Evolutionary conservation across 2,329 filamentous ascomycete genomes (phyloP).

Genomic region (Talaromyces sp.): DNA sequence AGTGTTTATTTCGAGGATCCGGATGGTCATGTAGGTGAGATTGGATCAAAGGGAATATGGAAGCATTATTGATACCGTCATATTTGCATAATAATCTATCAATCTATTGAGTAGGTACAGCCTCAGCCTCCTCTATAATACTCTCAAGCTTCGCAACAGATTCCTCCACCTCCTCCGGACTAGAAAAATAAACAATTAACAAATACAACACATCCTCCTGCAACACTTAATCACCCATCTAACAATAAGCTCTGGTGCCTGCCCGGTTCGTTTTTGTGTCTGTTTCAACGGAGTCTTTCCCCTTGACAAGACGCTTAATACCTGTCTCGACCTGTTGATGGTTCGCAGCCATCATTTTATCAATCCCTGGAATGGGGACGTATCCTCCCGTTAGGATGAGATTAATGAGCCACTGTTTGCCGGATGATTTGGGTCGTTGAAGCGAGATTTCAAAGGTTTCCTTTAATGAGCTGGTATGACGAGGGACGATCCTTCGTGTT

Average conservation of each 20-base stretch:
- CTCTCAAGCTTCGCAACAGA: conserved; percentile 15
- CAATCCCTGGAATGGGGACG: not conserved
- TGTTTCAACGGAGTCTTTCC: not conserved
- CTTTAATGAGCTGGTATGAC: too few species aligned
- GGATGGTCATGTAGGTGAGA: conserved; percentile 34
- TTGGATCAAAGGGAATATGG: conserved; percentile 33
- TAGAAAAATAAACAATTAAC: conserved; percentile 53
- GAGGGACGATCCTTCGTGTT: not conserved
- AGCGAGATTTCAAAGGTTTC: not conserved
- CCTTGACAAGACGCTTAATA: not conserved
- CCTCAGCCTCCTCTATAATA: not conserved
- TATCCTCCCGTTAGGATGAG: not conserved
- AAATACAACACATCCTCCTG: conserved; percentile 51
- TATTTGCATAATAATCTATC: not conserved
- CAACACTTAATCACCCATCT: not conserved
- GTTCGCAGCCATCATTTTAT: not conserved
- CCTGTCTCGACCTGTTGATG: not conserved
- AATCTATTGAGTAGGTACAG: not conserved
- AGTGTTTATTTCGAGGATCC: conserved; percentile 35
- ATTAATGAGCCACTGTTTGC: not conserved
- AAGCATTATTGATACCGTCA: conserved; percentile 25
- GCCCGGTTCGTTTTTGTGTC: not conserved
- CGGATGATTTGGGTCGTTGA: conserved; percentile 5
- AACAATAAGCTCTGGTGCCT: not conserved
- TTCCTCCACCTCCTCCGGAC: conserved; percentile 41